Conservation (phyloP, 345 rosid species). For the Sonneratia alba region DNA sequence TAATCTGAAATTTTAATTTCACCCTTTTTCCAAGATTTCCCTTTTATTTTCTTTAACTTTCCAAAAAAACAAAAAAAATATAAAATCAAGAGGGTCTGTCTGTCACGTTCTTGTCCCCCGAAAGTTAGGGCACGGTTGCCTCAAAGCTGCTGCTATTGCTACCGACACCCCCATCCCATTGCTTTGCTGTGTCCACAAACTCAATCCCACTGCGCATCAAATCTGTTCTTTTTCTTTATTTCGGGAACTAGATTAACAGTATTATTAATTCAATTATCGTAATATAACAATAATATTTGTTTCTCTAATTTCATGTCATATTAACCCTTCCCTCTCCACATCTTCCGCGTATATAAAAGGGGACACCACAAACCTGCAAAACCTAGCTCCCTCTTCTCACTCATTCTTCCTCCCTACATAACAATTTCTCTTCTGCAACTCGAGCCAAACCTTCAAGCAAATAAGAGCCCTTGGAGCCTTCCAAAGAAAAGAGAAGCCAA, state of each 20-base stretch:
- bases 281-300: neutral
- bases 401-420: neutral
- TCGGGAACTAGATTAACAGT: neutral
- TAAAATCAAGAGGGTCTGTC: neutral
- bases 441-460: neutral
- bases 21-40: too few relatives aligned
- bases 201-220: slow-evolving; percentile 13
- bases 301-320: neutral
- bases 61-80: too few relatives aligned
- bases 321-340: neutral
- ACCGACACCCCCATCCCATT: slow-evolving; percentile 54
- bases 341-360: neutral
- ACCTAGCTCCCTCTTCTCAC: neutral
- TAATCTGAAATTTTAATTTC: too few relatives aligned
- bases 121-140: slow-evolving; percentile 44
- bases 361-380: neutral
- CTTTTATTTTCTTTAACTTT: neutral
- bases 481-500: slow-evolving; percentile 18
- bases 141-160: slow-evolving; percentile 52
- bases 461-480: neutral
- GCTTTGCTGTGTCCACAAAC: slow-evolving; percentile 60
- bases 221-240: neutral
- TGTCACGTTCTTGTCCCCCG: slow-evolving; percentile 82
- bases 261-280: neutral
- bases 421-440: neutral